phyloP scores from a whole-genome alignment of 768 basidiomycete species.

The Cantharellus cinnabarinus region DNA sequence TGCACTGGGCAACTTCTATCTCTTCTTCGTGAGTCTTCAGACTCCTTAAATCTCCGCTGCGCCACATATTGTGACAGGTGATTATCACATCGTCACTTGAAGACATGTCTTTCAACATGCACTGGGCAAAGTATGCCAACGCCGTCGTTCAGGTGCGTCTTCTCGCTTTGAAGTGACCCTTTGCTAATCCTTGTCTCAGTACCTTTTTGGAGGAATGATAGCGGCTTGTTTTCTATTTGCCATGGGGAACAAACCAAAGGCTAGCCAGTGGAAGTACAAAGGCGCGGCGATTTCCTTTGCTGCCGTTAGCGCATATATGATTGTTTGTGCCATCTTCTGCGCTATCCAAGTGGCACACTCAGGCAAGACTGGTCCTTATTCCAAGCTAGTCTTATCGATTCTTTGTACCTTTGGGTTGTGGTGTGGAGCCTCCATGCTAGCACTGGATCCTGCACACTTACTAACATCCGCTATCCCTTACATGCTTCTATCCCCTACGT shows the following conservation, averaged over 20 bases:
- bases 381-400: constrained; percentile 65
- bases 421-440: constrained; percentile 53
- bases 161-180: neutral
- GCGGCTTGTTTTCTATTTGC: constrained; percentile 84
- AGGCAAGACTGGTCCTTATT: constrained; percentile 35
- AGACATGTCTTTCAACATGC: constrained; percentile 41
- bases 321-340: constrained; percentile 66
- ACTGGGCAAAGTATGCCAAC: constrained; percentile 53
- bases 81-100: constrained; percentile 81
- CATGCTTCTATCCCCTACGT: constrained; percentile 64
- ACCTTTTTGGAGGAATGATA: constrained; percentile 63
- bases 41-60: neutral
- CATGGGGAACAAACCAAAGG: constrained; percentile 86
- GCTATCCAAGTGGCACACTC: constrained; percentile 45
- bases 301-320: constrained; percentile 62
- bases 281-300: constrained; percentile 53
- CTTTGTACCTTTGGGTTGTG: constrained; percentile 78
- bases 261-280: constrained; percentile 80
- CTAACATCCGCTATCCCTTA: constrained; percentile 81
- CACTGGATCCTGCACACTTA: constrained; percentile 94
- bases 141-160: constrained; percentile 43
- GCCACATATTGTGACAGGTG: constrained; percentile 25
- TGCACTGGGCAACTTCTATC: constrained; percentile 81
- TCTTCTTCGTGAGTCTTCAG: constrained; percentile 58
- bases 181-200: constrained; percentile 23